Evolutionary conservation across 2,329 filamentous ascomycete species (phyloP), one percentile per base, ranked within the genome.

Genomic region (Graphiopsis chlorocephala): DNA sequence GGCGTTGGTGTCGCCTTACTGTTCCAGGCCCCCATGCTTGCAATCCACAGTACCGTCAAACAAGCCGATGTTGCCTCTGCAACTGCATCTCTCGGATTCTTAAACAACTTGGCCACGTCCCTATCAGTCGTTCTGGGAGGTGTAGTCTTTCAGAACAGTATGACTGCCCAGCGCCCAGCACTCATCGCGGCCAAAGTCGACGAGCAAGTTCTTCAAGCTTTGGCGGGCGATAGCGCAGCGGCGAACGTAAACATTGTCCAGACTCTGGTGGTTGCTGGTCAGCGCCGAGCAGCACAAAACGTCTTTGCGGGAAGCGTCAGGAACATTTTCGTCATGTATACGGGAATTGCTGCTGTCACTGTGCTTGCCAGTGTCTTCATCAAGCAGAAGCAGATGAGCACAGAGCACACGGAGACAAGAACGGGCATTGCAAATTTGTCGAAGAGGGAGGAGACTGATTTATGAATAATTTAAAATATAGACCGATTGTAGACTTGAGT

Each of bases 71-170:
- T 90, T 53, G 89, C 86, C 15, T 84, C 87, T 1, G 88, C 86
- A 0, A 91, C 88, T 0, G 84, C 87, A 0, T 88, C 87, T 1
- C 88, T 90, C 68, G 82, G 84, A 8, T 90, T 91, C 72, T 81
- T 88, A 7, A 85, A 90, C 25, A 89, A 90, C 69, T 79, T 93
- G 3, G 88, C 87, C 10, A 90, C 87, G 0, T 84, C 87, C 1
- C 84, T 88, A 17, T 88, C 86, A 0, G 84, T 92, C 59, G 89
- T 92, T 1, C 81, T 93, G 35, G 91, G 91, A 23, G 87, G 89
- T 15, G 89, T 92, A 50, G 84, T 93, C 31, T 93, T 93, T 78
- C 88, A 92, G 77, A 93, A 93, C 73, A 79, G 84, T 65, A 91
- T 92, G 87, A 67, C 80, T 79, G 57, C 84, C 86, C 69, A 79